phyloP scores from a whole-genome alignment of 2,329 filamentous ascomycete genomes.

The Fonsecaea multimorphosa region DNA sequence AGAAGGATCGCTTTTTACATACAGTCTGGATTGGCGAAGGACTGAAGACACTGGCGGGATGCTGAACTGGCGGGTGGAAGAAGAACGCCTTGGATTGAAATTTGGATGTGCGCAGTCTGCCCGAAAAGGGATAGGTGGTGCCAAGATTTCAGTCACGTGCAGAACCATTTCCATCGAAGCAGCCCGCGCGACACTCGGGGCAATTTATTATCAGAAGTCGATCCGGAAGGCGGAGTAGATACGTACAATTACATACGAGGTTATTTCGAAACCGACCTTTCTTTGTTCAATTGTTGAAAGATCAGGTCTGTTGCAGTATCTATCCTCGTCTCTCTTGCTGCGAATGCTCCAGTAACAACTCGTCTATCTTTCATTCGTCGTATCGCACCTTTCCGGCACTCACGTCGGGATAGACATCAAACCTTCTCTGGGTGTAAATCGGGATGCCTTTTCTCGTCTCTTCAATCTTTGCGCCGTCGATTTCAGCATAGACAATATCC shows the following conservation, averaged over 20 bases:
- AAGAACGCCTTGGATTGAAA: conserved; percentile 10
- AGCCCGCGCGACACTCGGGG: too few relatives aligned
- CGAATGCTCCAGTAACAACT: not conserved
- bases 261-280: too few relatives aligned
- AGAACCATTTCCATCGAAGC: too few relatives aligned
- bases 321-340: not conserved
- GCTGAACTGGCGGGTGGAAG: conserved; percentile 12
- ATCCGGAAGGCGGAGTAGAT: too few relatives aligned
- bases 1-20: not conserved
- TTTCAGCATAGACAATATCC: conserved; percentile 73
- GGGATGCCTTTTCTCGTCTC: conserved; percentile 84
- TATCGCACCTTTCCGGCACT: conserved; percentile 62
- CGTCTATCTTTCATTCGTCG: conserved; percentile 42
- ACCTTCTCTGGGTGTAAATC: conserved; percentile 80
- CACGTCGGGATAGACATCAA: conserved; percentile 95
- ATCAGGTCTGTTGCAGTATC: not conserved
- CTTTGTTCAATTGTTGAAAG: not conserved
- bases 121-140: conserved; percentile 23
- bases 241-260: too few relatives aligned
- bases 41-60: conserved; percentile 7
- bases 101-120: conserved; percentile 21
- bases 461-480: conserved; percentile 71
- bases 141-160: conserved; percentile 36
- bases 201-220: not conserved
- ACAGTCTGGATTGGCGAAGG: conserved; percentile 5